A percentile compares a stretch with the other conserved stretches of the same genome.
phyloP scores from a whole-genome alignment of 768 basidiomycete species.

The Xerocomellus dryophilus region DNA sequence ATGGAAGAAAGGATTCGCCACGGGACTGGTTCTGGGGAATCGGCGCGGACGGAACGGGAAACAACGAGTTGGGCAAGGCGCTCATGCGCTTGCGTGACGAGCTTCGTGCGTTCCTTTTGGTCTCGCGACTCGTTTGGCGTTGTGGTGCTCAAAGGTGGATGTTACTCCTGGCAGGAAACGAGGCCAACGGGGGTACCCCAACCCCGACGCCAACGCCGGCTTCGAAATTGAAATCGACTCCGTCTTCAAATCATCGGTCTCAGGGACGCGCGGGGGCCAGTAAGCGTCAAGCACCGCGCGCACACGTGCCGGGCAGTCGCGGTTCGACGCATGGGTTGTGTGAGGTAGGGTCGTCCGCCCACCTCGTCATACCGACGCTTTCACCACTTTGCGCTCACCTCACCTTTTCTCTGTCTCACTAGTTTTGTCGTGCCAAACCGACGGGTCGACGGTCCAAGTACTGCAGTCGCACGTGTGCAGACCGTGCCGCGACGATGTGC shows the following conservation, averaged over 20 bases:
- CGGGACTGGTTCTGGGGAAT: slow-evolving; percentile 77
- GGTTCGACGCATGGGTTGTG: slow-evolving; percentile 16
- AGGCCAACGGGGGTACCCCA: not conserved
- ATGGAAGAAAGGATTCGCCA: slow-evolving; percentile 54
- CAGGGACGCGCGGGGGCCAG: not conserved
- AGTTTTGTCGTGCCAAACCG: slow-evolving; percentile 54
- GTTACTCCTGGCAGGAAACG: slow-evolving; percentile 8
- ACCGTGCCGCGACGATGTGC: slow-evolving; percentile 35
- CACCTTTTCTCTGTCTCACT: slow-evolving; percentile 21
- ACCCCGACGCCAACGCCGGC: not conserved
- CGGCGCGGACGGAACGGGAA: slow-evolving; percentile 61
- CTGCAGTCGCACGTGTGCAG: slow-evolving; percentile 61
- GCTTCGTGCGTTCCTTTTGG: slow-evolving; percentile 38
- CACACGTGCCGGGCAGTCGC: slow-evolving; percentile 3
- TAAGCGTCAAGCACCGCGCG: slow-evolving; percentile 13
- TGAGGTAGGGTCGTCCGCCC: slow-evolving; percentile 16
- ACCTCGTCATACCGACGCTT: not conserved
- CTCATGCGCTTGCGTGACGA: slow-evolving; percentile 59
- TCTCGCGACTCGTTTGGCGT: not conserved
- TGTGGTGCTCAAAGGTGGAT: slow-evolving; percentile 2
- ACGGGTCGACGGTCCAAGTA: slow-evolving; percentile 53
- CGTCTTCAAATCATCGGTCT: slow-evolving; percentile 2
- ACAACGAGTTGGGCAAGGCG: slow-evolving; percentile 71
- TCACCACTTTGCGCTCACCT: not conserved
- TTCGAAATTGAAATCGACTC: not conserved